Base-by-base conservation (phyloP, 2,329 filamentous ascomycete genomes). In the Colletotrichum sojae region DNA sequence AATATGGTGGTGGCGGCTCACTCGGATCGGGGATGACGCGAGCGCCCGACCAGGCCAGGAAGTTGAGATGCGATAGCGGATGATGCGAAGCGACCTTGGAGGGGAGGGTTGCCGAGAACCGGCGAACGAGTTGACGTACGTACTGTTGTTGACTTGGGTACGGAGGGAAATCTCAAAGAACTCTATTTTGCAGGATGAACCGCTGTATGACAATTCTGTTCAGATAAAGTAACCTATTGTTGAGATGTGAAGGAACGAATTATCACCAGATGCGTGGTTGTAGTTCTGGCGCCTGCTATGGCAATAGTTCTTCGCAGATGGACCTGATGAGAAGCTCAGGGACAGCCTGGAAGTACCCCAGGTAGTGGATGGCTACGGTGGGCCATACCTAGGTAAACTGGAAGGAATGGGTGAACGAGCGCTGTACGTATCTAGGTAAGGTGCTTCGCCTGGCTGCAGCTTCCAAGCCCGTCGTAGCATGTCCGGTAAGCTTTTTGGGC, bases 1-100 rank as follows among this genome's bases (percentile, higher is more conserved):
- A 62, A 60, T 69, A 60, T 46, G 49, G 51, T 20, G n/a, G 62
- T 55, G 45, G 66, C 66, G 67, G 67, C 67, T 67, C 67, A 67
- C n/a, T 69, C 67, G 62, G 67, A 69, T 69, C 67, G 63, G 67
- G 51, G 49, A 57, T 66, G 62, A 66, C 55, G 55, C 62, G 62
- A 60, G 48, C 46, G 22, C 55, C 48, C 31, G 43, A 27, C 60
- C 60, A 64, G 60, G 18, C 31, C 49, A 43, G 36, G 61, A 52
- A 69, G 55, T 45, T 69, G 67, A 69, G 31, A 61, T 69, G 56
- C 62, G 67, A 69, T 61, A 66, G 63, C 63, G 51, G 53, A 54
- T 45, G 36, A 39, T 4, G 16, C 9, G 15, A 22, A 22, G 45
- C 45, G 48, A 46, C 4, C 13, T 25, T 31, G 48, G 46, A 39